Percentiles rank a stretch among this genome's conserved stretches.
These are phyloP conservation scores for Coemansia sp. DNA, from an alignment of 192 early-diverging fungal species.

Conservation along the genomic window DNA sequence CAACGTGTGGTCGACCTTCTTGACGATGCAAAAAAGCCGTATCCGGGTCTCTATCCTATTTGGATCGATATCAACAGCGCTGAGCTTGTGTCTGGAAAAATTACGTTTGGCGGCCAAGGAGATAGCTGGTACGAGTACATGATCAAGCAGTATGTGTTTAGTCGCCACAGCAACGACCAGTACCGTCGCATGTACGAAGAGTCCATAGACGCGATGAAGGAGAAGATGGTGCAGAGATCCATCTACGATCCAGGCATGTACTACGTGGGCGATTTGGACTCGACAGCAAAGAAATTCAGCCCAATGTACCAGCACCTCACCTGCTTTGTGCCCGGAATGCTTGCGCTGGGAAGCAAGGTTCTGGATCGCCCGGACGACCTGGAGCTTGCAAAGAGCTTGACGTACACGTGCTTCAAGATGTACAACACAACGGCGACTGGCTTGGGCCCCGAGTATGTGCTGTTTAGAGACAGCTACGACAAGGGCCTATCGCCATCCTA, in stretches of 20 bases:
- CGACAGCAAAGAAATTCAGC: slow-evolving; percentile 43
- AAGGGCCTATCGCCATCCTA: slow-evolving; percentile 24
- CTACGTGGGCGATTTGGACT: slow-evolving; percentile 52
- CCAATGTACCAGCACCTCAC: slow-evolving; percentile 57
- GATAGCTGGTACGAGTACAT: slow-evolving; percentile 61
- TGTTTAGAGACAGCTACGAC: slow-evolving; percentile 60
- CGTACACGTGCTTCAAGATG: slow-evolving; percentile 63
- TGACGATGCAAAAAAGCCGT: slow-evolving; percentile 37
- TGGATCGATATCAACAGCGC: slow-evolving; percentile 52
- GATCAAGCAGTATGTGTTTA: slow-evolving; percentile 56
- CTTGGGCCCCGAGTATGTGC: slow-evolving; percentile 86
- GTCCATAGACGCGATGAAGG: slow-evolving; percentile 52
- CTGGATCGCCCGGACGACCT: slow-evolving; percentile 55
- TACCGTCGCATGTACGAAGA: slow-evolving; percentile 57
- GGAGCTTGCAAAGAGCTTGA: slow-evolving; percentile 50
- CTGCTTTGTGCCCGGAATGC: slow-evolving; percentile 74
- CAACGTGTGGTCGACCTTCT: slow-evolving; percentile 62
- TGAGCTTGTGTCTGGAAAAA: slow-evolving; percentile 36
- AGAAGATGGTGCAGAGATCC: slow-evolving; percentile 45
- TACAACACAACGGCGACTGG: slow-evolving; percentile 79
- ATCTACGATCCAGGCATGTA: slow-evolving; percentile 43
- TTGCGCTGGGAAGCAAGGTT: slow-evolving; percentile 62
- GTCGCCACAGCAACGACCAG: slow-evolving; percentile 35
- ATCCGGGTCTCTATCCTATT: slow-evolving; percentile 64
- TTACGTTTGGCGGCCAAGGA: slow-evolving; percentile 55